A percentile compares a stretch with the other conserved stretches of the same genome.
These are phyloP conservation scores for Monosporozyma siamensis DNA, from an alignment of 805 yeast genomes.

Conservation along the genomic window DNA sequence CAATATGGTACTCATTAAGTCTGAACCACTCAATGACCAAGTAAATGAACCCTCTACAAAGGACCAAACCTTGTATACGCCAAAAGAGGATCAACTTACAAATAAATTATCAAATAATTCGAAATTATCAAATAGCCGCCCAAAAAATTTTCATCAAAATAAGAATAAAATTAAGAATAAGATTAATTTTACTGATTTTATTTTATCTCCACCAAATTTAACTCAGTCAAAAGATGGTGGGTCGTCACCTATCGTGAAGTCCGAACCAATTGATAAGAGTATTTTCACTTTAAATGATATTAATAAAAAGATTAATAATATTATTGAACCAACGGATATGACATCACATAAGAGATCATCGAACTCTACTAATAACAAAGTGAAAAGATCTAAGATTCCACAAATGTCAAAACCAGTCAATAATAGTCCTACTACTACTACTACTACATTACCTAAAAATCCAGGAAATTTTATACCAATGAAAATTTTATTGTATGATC, in stretches of 20 bases:
- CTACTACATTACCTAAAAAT: background rate
- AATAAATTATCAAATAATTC: background rate
- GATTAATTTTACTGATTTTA: conserved; percentile 2
- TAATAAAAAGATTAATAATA: background rate
- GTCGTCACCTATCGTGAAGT: background rate
- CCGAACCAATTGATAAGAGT: background rate
- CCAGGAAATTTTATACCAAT: background rate
- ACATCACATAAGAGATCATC: background rate
- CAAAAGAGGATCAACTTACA: background rate
- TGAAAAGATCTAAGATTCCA: background rate
- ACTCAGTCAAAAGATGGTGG: background rate
- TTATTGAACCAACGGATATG: background rate
- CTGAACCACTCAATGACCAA: no score
- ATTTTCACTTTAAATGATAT: background rate
- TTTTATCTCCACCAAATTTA: background rate
- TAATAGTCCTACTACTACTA: no score
- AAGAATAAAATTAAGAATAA: background rate
- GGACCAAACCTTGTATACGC: background rate
- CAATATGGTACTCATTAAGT: conserved; percentile 1
- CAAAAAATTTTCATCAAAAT: background rate
- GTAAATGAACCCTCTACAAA: no score
- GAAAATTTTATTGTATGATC: background rate
- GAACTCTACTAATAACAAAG: background rate
- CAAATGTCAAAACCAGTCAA: background rate
- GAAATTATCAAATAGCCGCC: conserved; percentile 3